These are phyloP conservation scores for Naganishia kalamii DNA, from an alignment of 768 basidiomycete genomes.

Conservation along the genomic window DNA sequence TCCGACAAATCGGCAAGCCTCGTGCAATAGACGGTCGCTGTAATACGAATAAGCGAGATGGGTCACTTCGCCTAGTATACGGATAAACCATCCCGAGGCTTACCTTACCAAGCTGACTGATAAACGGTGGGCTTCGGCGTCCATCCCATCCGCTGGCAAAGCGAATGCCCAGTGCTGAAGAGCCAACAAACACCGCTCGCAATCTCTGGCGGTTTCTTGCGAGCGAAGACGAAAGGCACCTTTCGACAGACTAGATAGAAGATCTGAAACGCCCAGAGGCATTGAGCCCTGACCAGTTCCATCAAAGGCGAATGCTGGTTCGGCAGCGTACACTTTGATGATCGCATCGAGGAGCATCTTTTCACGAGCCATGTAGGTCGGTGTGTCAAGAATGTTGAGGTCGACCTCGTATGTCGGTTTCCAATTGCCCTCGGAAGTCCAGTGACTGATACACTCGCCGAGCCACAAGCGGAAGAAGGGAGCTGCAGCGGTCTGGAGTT, in stretches of 20 bases:
- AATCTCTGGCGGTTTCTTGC: background rate
- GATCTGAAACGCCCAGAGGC: background rate
- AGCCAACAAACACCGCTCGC: background rate
- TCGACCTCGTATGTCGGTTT: slow-evolving; percentile 10
- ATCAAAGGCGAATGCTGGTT: slow-evolving; percentile 17
- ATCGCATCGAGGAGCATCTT: slow-evolving; percentile 13
- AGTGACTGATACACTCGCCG: slow-evolving; percentile 7
- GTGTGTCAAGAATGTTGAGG: slow-evolving; percentile 5
- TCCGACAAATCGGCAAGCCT: slow-evolving; percentile 4
- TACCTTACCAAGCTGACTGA: slow-evolving; percentile 5
- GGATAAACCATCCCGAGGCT: background rate
- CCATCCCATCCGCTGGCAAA: background rate
- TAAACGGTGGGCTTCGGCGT: background rate
- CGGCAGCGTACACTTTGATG: slow-evolving; percentile 13
- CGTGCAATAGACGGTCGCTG: background rate
- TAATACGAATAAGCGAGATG: background rate
- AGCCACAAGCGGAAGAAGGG: slow-evolving; percentile 11
- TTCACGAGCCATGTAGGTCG: slow-evolving; percentile 11
- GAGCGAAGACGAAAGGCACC: slow-evolving; percentile 8
- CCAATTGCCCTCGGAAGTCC: slow-evolving; percentile 9
- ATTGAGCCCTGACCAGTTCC: background rate
- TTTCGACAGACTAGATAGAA: background rate
- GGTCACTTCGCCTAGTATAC: background rate
- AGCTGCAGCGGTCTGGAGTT: background rate
- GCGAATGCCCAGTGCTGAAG: slow-evolving; percentile 1